Evolutionary conservation across 148 eudicot genomes (phyloP).

Genomic region (Mesembryanthemum crystallinum): DNA sequence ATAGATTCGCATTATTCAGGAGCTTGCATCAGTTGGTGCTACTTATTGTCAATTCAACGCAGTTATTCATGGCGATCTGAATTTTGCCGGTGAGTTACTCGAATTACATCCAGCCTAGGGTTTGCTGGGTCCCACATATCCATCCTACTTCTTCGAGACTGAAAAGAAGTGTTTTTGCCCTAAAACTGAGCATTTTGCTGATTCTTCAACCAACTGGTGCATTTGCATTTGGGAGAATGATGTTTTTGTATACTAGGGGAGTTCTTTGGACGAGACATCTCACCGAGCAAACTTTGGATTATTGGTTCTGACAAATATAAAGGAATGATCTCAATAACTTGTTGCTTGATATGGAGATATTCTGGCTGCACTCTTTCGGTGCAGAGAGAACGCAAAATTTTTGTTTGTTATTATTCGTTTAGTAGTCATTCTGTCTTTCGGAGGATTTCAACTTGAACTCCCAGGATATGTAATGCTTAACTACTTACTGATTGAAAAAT

Average conservation of each 20-base stretch:
- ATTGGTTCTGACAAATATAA: conserved; percentile 15
- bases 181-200: conserved; percentile 17
- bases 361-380: conserved; percentile 1
- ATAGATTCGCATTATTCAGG: conserved; percentile 18
- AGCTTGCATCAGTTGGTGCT: conserved; percentile 14
- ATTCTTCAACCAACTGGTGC: conserved; percentile 6
- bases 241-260: conserved; percentile 15
- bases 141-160: conserved; percentile 17
- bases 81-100: conserved; percentile 16
- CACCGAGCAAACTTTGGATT: conserved; percentile 3
- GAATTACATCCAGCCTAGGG: conserved; percentile 21
- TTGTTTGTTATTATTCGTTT: conserved; percentile 8
- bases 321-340: conserved; percentile 16
- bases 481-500: neutral
- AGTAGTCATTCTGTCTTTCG: neutral
- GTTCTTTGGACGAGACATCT: neutral
- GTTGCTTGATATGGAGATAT: conserved; percentile 6
- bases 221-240: conserved; percentile 10
- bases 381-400: conserved; percentile 5
- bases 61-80: conserved; percentile 25
- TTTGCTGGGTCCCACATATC: conserved; percentile 22
- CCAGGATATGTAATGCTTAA: neutral
- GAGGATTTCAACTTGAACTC: neutral
- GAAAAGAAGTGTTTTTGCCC: conserved; percentile 8
- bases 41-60: conserved; percentile 18